phyloP scores from a whole-genome alignment of 768 basidiomycete species.

The Mycena epipterygia region DNA sequence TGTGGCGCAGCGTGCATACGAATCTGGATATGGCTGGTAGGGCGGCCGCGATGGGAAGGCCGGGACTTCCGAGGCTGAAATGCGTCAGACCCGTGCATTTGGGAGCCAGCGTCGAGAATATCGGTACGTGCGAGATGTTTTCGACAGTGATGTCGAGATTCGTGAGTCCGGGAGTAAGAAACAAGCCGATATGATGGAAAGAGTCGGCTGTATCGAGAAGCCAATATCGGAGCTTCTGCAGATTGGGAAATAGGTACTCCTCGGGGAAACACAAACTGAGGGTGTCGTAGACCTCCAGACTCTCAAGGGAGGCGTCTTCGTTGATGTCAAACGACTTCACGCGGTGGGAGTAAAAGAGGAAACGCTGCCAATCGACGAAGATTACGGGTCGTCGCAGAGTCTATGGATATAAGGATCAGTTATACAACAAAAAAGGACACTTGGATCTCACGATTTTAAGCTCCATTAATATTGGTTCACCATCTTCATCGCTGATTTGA shows the following conservation, averaged over 20 bases:
- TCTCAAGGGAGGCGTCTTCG: neutral
- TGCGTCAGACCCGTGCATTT: neutral
- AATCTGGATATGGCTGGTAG: neutral
- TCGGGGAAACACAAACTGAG: neutral
- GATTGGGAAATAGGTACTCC: neutral
- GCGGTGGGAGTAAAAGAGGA: neutral
- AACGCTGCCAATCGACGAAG: neutral
- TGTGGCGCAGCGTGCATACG: neutral
- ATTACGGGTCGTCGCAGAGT: neutral
- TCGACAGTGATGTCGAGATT: neutral
- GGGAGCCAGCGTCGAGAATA: neutral
- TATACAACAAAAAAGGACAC: neutral
- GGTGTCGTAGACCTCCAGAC: conserved; percentile 4
- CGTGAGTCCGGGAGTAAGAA: neutral
- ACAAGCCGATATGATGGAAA: neutral
- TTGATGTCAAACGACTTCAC: neutral
- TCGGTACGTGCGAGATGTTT: neutral
- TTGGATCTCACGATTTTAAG: neutral
- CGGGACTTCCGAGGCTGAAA: neutral
- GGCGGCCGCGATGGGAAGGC: neutral
- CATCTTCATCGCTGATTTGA: neutral
- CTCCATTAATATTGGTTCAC: neutral
- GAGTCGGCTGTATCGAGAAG: neutral
- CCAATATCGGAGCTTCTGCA: conserved; percentile 1
- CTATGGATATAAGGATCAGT: neutral